Conservation (phyloP, 140 eudicot species). For the Artemisia princeps region DNA sequence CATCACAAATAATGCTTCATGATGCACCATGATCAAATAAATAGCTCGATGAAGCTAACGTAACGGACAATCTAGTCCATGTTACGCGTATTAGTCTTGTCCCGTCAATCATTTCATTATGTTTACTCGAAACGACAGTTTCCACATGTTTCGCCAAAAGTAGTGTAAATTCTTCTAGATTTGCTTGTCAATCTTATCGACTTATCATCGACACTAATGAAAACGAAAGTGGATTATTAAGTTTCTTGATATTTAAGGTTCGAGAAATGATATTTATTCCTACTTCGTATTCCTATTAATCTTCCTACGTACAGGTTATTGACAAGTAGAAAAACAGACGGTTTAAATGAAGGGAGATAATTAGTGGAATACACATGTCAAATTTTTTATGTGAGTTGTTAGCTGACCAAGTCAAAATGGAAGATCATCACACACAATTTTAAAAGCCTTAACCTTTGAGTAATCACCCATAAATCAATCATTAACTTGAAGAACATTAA, state of each 20-base stretch:
- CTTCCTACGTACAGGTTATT: too few relatives aligned
- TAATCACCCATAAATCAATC: slow-evolving; percentile 22
- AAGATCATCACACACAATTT: slow-evolving; percentile 20
- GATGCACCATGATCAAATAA: slow-evolving; percentile 10
- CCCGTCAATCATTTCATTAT: slow-evolving; percentile 15
- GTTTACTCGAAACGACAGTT: slow-evolving; percentile 1
- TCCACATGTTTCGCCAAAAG: slow-evolving; percentile 4
- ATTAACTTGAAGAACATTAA: slow-evolving; percentile 9
- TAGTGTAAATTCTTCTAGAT: too few relatives aligned
- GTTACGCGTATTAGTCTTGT: neutral
- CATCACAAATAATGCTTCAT: slow-evolving; percentile 18
- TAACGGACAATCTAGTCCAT: slow-evolving; percentile 17
- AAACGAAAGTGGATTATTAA: too few relatives aligned
- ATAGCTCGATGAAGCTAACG: slow-evolving; percentile 2
- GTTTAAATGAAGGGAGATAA: too few relatives aligned
- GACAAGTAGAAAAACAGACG: too few relatives aligned
- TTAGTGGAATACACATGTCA: too few relatives aligned
- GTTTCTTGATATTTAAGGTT: too few relatives aligned
- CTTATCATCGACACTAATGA: too few relatives aligned
- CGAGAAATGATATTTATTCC: too few relatives aligned
- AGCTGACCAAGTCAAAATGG: slow-evolving; percentile 20
- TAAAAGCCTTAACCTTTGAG: neutral
- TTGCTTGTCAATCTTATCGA: too few relatives aligned
- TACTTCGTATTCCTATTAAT: too few relatives aligned
- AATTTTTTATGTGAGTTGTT: neutral